Evolutionary conservation across 768 basidiomycete species (phyloP).

Genomic region (Auricularia sp.): DNA sequence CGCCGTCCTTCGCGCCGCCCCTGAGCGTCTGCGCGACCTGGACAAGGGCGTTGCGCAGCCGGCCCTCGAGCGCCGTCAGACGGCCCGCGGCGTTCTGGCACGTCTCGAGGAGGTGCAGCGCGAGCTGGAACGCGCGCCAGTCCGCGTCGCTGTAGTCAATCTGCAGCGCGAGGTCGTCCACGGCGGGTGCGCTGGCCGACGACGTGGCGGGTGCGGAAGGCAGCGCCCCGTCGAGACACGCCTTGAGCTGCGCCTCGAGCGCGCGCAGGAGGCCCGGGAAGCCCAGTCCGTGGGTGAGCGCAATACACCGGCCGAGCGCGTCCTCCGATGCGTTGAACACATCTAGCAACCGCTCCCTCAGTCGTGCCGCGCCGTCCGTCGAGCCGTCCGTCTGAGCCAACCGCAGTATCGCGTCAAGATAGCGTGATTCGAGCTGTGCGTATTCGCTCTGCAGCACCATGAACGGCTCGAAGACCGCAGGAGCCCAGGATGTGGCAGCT

Average conservation of each 20-base stretch:
- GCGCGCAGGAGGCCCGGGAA: constrained; percentile 61
- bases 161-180: constrained; percentile 59
- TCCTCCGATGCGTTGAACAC: constrained; percentile 73
- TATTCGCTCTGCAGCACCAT: constrained; percentile 86
- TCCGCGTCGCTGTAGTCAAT: constrained; percentile 80
- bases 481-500: constrained; percentile 53
- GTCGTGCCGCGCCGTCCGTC: constrained; percentile 45
- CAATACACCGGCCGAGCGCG: constrained; percentile 59
- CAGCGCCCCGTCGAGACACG: constrained; percentile 3
- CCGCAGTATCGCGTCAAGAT: constrained; percentile 48
- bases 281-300: constrained; percentile 87
- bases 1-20: constrained; percentile 48
- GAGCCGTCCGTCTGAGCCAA: constrained; percentile 22
- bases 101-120: constrained; percentile 74
- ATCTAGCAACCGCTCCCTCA: constrained; percentile 67
- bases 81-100: constrained; percentile 64
- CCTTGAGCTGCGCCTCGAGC: constrained; percentile 35
- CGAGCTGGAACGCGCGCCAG: constrained; percentile 78
- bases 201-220: constrained; percentile 19
- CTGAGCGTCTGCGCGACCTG: constrained; percentile 54
- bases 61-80: constrained; percentile 56
- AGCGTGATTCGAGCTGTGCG: constrained; percentile 59
- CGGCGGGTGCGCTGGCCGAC: constrained; percentile 25
- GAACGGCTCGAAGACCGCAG: constrained; percentile 88
- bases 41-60: constrained; percentile 46